phyloP scores from a whole-genome alignment of 108 stramenopile genomes.

The Cyclotella baltica region DNA sequence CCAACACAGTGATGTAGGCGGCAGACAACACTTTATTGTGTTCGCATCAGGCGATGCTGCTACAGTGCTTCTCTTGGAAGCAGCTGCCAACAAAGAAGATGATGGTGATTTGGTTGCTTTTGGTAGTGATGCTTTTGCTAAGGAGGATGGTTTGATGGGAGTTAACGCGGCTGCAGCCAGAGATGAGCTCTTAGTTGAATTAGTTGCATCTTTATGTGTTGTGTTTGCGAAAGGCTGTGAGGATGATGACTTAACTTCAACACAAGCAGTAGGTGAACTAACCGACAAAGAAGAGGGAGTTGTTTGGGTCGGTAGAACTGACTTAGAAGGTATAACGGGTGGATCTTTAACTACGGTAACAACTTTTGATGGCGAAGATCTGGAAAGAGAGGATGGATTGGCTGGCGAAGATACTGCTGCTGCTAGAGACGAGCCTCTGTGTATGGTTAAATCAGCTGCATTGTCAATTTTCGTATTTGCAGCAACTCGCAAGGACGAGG shows the following conservation, averaged over 20 bases:
- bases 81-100: background rate
- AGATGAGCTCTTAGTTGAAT: too few species aligned
- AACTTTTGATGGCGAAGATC: background rate
- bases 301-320: too few species aligned
- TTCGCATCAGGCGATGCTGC: background rate
- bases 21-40: too few species aligned
- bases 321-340: background rate
- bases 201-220: too few species aligned
- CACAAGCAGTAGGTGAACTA: too few species aligned
- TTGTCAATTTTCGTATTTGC: too few species aligned
- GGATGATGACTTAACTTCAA: too few species aligned
- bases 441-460: too few species aligned
- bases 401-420: background rate
- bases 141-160: background rate
- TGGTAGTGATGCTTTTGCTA: background rate
- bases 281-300: too few species aligned
- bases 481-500: background rate
- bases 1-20: too few species aligned
- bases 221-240: too few species aligned
- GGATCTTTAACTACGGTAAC: background rate
- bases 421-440: background rate
- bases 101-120: background rate
- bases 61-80: background rate
- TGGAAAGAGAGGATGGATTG: background rate
- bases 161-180: background rate